phyloP scores from a whole-genome alignment of 2,329 filamentous ascomycete genomes.

The Lachnellula occidentalis region DNA sequence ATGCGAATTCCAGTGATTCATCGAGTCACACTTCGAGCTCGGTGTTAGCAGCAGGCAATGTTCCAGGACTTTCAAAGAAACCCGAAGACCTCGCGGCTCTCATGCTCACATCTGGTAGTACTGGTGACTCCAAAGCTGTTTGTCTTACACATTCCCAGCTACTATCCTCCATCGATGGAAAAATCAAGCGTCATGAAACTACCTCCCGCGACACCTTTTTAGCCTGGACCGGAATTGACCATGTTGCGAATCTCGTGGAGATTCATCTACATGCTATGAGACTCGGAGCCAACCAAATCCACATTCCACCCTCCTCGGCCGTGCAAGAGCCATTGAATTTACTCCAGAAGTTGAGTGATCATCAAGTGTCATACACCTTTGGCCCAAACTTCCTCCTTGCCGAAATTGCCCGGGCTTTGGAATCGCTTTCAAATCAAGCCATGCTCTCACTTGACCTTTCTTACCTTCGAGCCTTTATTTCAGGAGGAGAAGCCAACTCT shows the following conservation, averaged over 20 bases:
- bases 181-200: slow-evolving; percentile 29
- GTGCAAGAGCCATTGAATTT: slow-evolving; percentile 36
- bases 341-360: slow-evolving; percentile 35
- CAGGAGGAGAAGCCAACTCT: slow-evolving; percentile 43
- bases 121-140: slow-evolving; percentile 47
- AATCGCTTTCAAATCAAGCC: background rate
- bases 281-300: slow-evolving; percentile 39
- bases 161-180: slow-evolving; percentile 37
- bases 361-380: slow-evolving; percentile 40
- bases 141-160: slow-evolving; percentile 39
- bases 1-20: background rate
- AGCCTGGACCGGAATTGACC: slow-evolving; percentile 44
- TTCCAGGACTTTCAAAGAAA: background rate
- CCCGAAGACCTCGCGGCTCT: slow-evolving; percentile 31
- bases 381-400: slow-evolving; percentile 40
- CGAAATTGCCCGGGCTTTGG: slow-evolving; percentile 1
- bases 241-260: slow-evolving; percentile 47
- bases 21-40: too few relatives aligned
- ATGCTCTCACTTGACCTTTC: slow-evolving; percentile 25
- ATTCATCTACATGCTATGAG: slow-evolving; percentile 45
- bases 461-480: slow-evolving; percentile 32
- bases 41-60: background rate
- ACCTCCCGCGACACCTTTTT: slow-evolving; percentile 28
- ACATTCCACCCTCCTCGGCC: slow-evolving; percentile 39
- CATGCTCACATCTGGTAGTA: slow-evolving; percentile 50